phyloP scores from a whole-genome alignment of 2,329 filamentous ascomycete species.

The Botrytis porri region DNA sequence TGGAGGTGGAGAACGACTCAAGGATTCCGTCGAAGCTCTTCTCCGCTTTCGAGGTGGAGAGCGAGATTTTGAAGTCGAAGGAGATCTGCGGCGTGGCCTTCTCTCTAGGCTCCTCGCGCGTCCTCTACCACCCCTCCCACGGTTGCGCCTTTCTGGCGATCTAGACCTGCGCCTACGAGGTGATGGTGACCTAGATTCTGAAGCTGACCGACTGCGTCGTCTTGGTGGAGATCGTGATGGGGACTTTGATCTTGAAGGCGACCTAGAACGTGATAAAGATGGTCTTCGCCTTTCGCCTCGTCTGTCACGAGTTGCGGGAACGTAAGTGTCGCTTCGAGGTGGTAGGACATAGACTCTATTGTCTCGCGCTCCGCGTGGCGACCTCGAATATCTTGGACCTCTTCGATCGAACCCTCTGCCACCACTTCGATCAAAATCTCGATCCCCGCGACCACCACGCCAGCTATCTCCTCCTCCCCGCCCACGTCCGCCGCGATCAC shows the following conservation, averaged over 20 bases:
- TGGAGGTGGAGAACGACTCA: slow-evolving; percentile 35
- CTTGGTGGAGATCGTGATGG: slow-evolving; percentile 33
- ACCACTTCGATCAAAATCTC: slow-evolving; percentile 46
- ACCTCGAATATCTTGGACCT: slow-evolving; percentile 45
- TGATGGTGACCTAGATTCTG: slow-evolving; percentile 37
- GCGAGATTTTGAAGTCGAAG: slow-evolving; percentile 29
- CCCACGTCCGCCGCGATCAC: slow-evolving; percentile 47
- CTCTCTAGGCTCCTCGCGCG: slow-evolving; percentile 37
- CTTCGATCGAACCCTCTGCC: slow-evolving; percentile 44
- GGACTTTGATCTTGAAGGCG: slow-evolving; percentile 35
- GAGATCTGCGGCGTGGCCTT: slow-evolving; percentile 34
- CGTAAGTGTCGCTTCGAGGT: slow-evolving; percentile 38
- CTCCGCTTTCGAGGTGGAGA: slow-evolving; percentile 36
- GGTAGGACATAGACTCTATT: slow-evolving; percentile 38
- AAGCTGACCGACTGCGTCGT: slow-evolving; percentile 33
- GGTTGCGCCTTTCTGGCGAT: slow-evolving; percentile 34
- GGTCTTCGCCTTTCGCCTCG: slow-evolving; percentile 36
- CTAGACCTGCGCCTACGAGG: slow-evolving; percentile 35
- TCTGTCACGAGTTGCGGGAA: slow-evolving; percentile 35
- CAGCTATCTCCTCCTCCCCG: slow-evolving; percentile 42
- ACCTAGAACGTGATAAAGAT: slow-evolving; percentile 33
- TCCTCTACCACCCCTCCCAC: slow-evolving; percentile 33
- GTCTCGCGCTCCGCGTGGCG: slow-evolving; percentile 40
- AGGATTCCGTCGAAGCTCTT: slow-evolving; percentile 34
- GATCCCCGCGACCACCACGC: slow-evolving; percentile 47